phyloP scores from a whole-genome alignment of 2,329 filamentous ascomycete species.

The Colletotrichum lini region DNA sequence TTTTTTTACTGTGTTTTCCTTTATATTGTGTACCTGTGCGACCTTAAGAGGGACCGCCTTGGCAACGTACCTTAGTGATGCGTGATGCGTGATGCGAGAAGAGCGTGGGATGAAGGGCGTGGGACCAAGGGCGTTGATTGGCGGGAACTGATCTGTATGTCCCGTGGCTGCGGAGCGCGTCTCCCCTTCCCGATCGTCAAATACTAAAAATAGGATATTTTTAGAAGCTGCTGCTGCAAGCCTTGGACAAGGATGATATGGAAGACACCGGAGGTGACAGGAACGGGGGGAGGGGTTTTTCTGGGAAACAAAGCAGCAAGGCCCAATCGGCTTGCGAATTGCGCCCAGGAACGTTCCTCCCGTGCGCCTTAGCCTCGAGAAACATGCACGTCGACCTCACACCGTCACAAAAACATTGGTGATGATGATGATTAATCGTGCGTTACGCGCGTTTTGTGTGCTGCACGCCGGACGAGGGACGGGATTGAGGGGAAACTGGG shows the following conservation, averaged over 20 bases:
- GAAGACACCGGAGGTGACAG: conserved; percentile 9
- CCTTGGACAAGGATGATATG: conserved; percentile 8
- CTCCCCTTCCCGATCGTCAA: neutral
- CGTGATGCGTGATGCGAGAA: conserved; percentile 17
- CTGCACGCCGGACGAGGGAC: neutral
- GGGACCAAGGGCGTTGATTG: conserved; percentile 24
- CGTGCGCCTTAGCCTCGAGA: conserved; percentile 11
- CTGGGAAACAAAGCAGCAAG: conserved; percentile 11
- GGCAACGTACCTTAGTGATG: no score
- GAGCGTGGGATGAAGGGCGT: conserved; percentile 1
- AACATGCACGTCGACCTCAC: conserved; percentile 36
- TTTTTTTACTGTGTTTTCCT: no score
- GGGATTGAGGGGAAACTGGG: no score
- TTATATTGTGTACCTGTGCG: no score
- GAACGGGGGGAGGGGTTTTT: neutral
- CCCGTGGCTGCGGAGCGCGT: conserved; percentile 36
- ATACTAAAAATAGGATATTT: conserved; percentile 42
- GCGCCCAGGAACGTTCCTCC: conserved; percentile 18
- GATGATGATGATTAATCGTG: neutral
- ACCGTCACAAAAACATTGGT: conserved; percentile 25
- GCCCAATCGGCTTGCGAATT: conserved; percentile 32
- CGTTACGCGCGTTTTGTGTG: neutral
- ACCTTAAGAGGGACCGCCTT: no score
- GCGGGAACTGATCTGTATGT: conserved; percentile 13
- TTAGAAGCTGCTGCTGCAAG: conserved; percentile 29